A percentile compares a stretch with the other conserved stretches of the same genome.
These are phyloP conservation scores for Geotrichum macrosporum DNA, from an alignment of 1,139 yeast genomes.

Conservation along the genomic window DNA sequence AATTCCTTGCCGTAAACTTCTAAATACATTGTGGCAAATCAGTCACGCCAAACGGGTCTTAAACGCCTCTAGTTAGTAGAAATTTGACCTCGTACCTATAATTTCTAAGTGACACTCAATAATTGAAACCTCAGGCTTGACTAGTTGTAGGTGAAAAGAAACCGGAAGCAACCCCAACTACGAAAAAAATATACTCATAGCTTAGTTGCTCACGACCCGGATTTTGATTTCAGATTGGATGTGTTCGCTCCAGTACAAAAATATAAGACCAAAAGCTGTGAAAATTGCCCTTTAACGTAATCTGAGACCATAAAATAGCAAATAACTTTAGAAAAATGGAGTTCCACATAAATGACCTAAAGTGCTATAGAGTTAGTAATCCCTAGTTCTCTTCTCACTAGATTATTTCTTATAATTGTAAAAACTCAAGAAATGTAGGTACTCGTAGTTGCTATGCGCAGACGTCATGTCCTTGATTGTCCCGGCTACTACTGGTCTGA, in stretches of 20 bases:
- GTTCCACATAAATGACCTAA: slow-evolving; percentile 68
- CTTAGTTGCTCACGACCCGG: slow-evolving; percentile 54
- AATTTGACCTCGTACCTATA: too few species aligned
- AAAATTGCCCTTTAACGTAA: slow-evolving; percentile 58
- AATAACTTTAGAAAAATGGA: slow-evolving; percentile 68
- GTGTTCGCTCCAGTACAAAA: slow-evolving; percentile 58
- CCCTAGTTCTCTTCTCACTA: too few species aligned
- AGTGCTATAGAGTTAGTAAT: not conserved
- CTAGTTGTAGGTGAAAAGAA: slow-evolving; percentile 58
- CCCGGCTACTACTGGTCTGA: slow-evolving; percentile 21
- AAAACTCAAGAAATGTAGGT: not conserved
- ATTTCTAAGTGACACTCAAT: slow-evolving; percentile 68
- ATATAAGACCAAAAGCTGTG: slow-evolving; percentile 61
- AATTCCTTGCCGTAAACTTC: slow-evolving; percentile 73
- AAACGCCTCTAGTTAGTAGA: slow-evolving; percentile 59
- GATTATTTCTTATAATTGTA: not conserved
- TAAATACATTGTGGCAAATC: slow-evolving; percentile 65
- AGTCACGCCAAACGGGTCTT: slow-evolving; percentile 58
- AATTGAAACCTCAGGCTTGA: slow-evolving; percentile 69
- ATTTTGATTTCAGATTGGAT: slow-evolving; percentile 49
- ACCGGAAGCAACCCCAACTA: slow-evolving; percentile 67
- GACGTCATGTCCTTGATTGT: slow-evolving; percentile 21
- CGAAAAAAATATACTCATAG: slow-evolving; percentile 53
- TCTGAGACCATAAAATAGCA: slow-evolving; percentile 69
- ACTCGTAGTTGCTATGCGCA: slow-evolving; percentile 20